Percentiles rank a stretch among this genome's conserved stretches.
Conservation (phyloP, 306 rosid genomes). For the Prosopis cineraria region DNA sequence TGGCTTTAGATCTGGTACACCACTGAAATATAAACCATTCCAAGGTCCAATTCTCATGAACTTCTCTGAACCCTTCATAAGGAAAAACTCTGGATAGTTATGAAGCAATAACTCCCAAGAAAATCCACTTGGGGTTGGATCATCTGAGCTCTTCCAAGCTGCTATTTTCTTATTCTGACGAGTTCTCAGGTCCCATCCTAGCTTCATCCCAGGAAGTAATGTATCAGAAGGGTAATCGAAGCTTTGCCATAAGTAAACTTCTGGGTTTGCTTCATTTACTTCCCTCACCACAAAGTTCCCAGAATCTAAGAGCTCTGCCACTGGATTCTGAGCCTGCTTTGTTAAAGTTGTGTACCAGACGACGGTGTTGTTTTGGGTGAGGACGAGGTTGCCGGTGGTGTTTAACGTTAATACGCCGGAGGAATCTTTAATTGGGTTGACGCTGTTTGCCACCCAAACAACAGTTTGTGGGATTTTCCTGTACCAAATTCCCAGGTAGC, state of each 20-base stretch:
- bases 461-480: slow-evolving; percentile 27
- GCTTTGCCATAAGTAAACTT: slow-evolving; percentile 42
- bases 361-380: neutral
- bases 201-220: slow-evolving; percentile 44
- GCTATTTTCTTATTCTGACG: slow-evolving; percentile 27
- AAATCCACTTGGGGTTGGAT: slow-evolving; percentile 42
- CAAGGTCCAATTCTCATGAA: slow-evolving; percentile 12
- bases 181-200: slow-evolving; percentile 45
- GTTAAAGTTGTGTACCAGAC: slow-evolving; percentile 30
- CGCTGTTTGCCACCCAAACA: slow-evolving; percentile 58
- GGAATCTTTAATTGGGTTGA: slow-evolving; percentile 32
- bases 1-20: neutral
- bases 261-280: neutral
- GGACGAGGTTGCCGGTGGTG: slow-evolving; percentile 10
- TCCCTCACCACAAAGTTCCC: slow-evolving; percentile 41
- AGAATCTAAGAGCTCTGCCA: slow-evolving; percentile 30
- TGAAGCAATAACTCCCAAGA: slow-evolving; percentile 5
- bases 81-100: neutral
- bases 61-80: slow-evolving; percentile 6
- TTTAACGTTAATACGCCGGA: slow-evolving; percentile 24
- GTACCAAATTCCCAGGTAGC: slow-evolving; percentile 54
- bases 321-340: neutral
- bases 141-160: slow-evolving; percentile 43
- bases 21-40: slow-evolving; percentile 26
- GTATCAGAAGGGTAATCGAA: slow-evolving; percentile 57